These are phyloP conservation scores for Phaffomyces thermotolerans DNA, from an alignment of 805 yeast genomes.

Conservation along the genomic window DNA sequence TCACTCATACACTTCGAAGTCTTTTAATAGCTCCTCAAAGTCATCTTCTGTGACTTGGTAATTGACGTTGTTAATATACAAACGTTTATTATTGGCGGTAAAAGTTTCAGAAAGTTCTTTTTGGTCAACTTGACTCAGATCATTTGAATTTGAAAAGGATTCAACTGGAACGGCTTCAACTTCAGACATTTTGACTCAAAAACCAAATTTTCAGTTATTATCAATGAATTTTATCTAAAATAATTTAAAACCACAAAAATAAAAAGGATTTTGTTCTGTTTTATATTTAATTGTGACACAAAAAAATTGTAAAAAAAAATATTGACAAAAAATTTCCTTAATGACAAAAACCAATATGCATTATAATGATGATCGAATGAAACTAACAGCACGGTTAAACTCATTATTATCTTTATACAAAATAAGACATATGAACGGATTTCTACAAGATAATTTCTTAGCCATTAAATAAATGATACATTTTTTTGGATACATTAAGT, in stretches of 20 bases:
- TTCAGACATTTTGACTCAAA: background rate
- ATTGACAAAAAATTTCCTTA: too few species aligned
- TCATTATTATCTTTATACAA: too few species aligned
- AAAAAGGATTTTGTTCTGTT: background rate
- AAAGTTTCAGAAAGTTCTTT: background rate
- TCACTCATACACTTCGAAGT: conserved; percentile 37
- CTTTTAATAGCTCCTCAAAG: conserved; percentile 36
- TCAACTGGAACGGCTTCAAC: background rate
- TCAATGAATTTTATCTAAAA: too few species aligned
- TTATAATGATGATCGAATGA: too few species aligned
- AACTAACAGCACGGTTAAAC: too few species aligned
- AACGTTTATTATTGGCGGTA: conserved; percentile 26
- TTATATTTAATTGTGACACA: background rate
- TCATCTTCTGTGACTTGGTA: conserved; percentile 47
- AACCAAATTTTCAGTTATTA: too few species aligned
- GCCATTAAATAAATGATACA: conserved; percentile 23
- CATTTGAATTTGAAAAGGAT: background rate
- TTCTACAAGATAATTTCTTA: background rate
- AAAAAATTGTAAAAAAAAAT: too few species aligned
- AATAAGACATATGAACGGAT: too few species aligned
- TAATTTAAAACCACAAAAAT: background rate
- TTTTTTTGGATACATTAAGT: conserved; percentile 13
- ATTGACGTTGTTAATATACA: conserved; percentile 49
- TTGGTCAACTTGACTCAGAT: background rate
- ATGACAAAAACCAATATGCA: too few species aligned